Conservation (phyloP, 306 rosid genomes). For the Pueraria montana region DNA sequence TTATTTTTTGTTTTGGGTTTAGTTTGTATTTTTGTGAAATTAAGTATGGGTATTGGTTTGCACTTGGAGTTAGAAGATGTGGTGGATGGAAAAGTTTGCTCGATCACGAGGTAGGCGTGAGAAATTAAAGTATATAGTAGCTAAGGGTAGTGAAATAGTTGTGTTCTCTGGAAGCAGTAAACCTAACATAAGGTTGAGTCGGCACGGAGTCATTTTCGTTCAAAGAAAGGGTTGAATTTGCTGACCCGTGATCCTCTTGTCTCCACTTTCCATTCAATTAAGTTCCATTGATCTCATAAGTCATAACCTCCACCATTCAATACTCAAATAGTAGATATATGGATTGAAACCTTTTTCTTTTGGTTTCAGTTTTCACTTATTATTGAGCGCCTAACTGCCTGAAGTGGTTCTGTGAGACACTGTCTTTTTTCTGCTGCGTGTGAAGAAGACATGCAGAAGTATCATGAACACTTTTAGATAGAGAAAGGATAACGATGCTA, state of each 20-base stretch:
- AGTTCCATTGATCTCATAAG: conserved; percentile 23
- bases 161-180: not conserved
- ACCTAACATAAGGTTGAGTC: conserved; percentile 34
- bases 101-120: conserved; percentile 52
- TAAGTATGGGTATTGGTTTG: not conserved
- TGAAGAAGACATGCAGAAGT: conserved; percentile 3
- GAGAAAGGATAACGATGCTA: not conserved
- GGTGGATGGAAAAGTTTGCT: conserved; percentile 36
- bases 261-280: conserved; percentile 14
- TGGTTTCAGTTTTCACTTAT: not conserved
- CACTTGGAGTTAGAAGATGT: conserved; percentile 41
- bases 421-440: not conserved
- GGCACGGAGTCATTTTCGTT: conserved; percentile 42
- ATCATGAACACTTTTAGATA: not conserved
- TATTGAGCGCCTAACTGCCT: conserved; percentile 7
- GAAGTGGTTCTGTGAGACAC: not conserved
- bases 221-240: conserved; percentile 2
- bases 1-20: too few relatives aligned
- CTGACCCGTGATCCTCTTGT: conserved; percentile 45
- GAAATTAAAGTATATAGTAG: conserved; percentile 34
- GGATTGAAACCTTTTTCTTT: not conserved
- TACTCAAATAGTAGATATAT: not conserved
- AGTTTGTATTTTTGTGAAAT: too few relatives aligned
- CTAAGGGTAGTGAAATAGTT: conserved; percentile 15
- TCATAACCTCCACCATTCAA: conserved; percentile 28